Evolutionary conservation across 495 filamentous ascomycete genomes (phyloP).

Genomic region (Aspergillus diversus): DNA sequence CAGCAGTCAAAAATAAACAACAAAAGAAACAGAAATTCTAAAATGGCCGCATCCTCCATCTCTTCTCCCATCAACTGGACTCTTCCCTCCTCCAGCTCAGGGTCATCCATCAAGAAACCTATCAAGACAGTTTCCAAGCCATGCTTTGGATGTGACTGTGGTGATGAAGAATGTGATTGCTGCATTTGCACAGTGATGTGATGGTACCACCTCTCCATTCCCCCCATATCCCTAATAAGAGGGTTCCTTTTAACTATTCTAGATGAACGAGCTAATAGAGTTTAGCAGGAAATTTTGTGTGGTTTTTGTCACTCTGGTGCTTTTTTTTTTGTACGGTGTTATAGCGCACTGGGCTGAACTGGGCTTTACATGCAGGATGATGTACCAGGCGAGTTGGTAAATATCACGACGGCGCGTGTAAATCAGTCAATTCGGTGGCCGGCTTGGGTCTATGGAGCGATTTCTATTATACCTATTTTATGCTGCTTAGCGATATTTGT

Average conservation of each 20-base stretch:
- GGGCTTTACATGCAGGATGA: no score
- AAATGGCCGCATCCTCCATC: constrained; percentile 25
- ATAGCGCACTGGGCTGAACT: no score
- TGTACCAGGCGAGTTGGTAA: no score
- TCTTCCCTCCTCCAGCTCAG: constrained; percentile 39
- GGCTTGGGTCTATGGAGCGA: no score
- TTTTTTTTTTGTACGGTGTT: no score
- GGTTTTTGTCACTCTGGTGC: not conserved
- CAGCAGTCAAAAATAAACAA: not conserved
- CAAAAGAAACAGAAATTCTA: constrained; percentile 1
- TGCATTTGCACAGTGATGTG: constrained; percentile 53
- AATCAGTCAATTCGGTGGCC: no score
- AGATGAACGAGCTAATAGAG: no score
- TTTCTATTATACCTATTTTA: no score
- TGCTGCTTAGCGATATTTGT: no score
- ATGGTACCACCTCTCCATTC: constrained; percentile 16
- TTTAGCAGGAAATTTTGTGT: not conserved
- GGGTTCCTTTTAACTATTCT: not conserved
- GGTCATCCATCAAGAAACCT: constrained; percentile 42
- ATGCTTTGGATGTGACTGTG: constrained; percentile 51
- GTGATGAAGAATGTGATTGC: constrained; percentile 49
- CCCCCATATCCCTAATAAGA: not conserved
- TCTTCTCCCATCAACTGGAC: constrained; percentile 34
- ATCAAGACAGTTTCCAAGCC: constrained; percentile 49
- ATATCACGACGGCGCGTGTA: no score